A percentile compares a stretch with the other conserved stretches of the same genome.
Evolutionary conservation across 164 flowering plant species (phyloP).

Genomic region (Sedum album): DNA sequence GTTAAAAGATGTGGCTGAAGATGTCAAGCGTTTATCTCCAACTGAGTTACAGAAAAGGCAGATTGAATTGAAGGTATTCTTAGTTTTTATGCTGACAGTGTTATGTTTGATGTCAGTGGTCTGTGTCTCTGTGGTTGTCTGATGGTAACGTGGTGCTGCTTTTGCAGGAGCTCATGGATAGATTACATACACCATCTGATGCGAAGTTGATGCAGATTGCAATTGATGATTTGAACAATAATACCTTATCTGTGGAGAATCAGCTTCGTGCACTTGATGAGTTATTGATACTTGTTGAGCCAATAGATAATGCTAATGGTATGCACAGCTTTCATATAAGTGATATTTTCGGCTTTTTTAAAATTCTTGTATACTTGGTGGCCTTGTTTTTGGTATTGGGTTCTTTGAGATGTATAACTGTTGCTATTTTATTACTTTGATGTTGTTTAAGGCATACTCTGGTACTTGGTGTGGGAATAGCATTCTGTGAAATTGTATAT

Average conservation of each 20-base stretch:
- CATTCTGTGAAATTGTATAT: not conserved
- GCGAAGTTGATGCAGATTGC: conserved; percentile 83
- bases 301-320: conserved; percentile 94
- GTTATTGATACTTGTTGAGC: conserved; percentile 77
- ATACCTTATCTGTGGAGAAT: conserved; percentile 58
- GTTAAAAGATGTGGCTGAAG: conserved; percentile 52
- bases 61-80: conserved; percentile 55
- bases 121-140: not conserved
- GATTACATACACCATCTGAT: conserved; percentile 75
- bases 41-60: conserved; percentile 56
- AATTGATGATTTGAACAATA: conserved; percentile 65
- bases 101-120: not conserved
- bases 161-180: conserved; percentile 68
- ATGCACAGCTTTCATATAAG: conserved; percentile 7
- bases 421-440: not conserved
- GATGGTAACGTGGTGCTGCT: conserved; percentile 7
- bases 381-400: not conserved
- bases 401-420: not conserved
- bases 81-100: not conserved
- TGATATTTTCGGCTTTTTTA: not conserved
- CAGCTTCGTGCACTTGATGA: conserved; percentile 67
- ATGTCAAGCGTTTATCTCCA: conserved; percentile 41
- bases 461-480: not conserved
- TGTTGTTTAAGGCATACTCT: not conserved
- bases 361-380: not conserved